Evolutionary conservation across 805 yeast species (phyloP).

Genomic region (Spathaspora girioi): DNA sequence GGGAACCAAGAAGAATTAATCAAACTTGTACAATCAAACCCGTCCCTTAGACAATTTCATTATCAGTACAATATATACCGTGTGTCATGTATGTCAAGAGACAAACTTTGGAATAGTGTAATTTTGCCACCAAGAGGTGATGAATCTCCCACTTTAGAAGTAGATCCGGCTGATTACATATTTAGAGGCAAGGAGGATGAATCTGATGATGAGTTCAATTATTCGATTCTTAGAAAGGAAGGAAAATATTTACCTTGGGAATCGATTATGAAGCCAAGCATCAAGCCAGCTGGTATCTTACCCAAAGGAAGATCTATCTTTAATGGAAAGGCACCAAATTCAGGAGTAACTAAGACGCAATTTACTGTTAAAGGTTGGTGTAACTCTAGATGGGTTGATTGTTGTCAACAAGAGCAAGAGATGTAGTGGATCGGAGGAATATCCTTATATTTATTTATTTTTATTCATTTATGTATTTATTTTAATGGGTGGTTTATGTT

Average conservation of each 20-base stretch:
- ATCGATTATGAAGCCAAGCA: conserved; percentile 8
- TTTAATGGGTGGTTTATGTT: neutral
- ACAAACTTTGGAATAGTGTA: conserved; percentile 52
- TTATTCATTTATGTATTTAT: neutral
- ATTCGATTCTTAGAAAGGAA: conserved; percentile 14
- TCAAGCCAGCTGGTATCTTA: conserved; percentile 36
- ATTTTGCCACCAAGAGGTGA: conserved; percentile 52
- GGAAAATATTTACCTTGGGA: conserved; percentile 25
- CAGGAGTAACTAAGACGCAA: conserved; percentile 39
- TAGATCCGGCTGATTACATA: conserved; percentile 20
- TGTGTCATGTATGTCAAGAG: conserved; percentile 42
- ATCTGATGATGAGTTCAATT: neutral
- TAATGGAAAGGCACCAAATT: conserved; percentile 34
- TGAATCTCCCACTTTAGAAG: conserved; percentile 15
- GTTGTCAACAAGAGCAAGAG: neutral
- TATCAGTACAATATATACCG: conserved; percentile 20
- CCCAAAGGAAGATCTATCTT: conserved; percentile 12
- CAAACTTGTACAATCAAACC: conserved; percentile 6
- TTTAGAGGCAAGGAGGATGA: conserved; percentile 11
- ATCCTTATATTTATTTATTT: neutral
- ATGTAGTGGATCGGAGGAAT: neutral
- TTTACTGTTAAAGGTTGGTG: conserved; percentile 52
- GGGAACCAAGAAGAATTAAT: conserved; percentile 12
- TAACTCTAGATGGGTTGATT: conserved; percentile 40
- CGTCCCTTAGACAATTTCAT: conserved; percentile 24